Evolutionary conservation across 345 rosid species (phyloP).

Genomic region (Fremontodendron californicum): DNA sequence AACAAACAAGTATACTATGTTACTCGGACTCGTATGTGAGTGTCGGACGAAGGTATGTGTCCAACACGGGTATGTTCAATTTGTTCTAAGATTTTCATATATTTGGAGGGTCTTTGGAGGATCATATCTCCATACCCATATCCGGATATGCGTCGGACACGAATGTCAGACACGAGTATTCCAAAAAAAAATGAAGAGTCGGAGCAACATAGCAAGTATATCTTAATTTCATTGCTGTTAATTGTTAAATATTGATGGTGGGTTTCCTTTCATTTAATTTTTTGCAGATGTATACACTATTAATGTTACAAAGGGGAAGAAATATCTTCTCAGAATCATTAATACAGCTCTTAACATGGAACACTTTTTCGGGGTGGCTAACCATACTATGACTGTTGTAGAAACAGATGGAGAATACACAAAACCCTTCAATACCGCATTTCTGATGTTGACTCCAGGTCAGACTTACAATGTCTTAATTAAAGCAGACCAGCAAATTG

Average conservation of each 20-base stretch:
- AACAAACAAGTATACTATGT: not conserved
- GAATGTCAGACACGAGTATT: too few species aligned
- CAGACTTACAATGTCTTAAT: slow-evolving; percentile 14
- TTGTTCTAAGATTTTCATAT: too few species aligned
- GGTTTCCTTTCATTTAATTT: not conserved
- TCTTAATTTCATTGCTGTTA: not conserved
- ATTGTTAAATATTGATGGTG: not conserved
- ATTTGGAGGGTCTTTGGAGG: too few species aligned
- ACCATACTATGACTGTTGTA: slow-evolving; percentile 7
- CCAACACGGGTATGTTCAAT: too few species aligned
- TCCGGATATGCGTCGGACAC: too few species aligned
- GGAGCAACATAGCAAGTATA: too few species aligned
- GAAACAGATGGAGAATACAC: slow-evolving; percentile 7
- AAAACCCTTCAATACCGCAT: slow-evolving; percentile 7
- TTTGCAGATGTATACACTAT: not conserved
- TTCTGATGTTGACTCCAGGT: slow-evolving; percentile 7
- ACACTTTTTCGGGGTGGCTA: slow-evolving; percentile 6
- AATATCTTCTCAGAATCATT: slow-evolving; percentile 15
- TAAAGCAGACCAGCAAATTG: slow-evolving; percentile 5
- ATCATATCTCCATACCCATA: too few species aligned
- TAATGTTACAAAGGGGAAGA: slow-evolving; percentile 10
- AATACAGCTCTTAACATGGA: slow-evolving; percentile 11
- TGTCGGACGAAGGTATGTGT: too few species aligned
- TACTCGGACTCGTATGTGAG: too few species aligned
- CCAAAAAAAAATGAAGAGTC: too few species aligned